Conservation (phyloP, 208 protist species). For the Paratrypanosoma confusum region DNA sequence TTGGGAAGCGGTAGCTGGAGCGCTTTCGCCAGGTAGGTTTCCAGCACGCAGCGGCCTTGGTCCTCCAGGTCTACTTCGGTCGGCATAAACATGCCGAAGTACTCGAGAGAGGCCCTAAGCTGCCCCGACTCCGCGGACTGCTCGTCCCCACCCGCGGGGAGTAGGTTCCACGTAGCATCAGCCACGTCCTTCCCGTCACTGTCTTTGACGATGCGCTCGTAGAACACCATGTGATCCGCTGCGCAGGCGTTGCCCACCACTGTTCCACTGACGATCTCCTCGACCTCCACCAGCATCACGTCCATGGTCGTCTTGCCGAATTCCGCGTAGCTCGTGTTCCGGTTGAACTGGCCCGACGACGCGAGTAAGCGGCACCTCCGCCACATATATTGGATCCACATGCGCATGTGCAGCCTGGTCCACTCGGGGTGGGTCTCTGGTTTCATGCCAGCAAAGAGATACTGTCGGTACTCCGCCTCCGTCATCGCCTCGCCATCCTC, state of each 20-base stretch:
- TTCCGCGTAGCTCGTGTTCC: not conserved
- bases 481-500: not conserved
- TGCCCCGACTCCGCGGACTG: too few relatives aligned
- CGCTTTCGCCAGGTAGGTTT: slow-evolving; percentile 1
- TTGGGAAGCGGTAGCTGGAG: too few relatives aligned
- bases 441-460: not conserved
- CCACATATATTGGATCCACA: slow-evolving; percentile 1
- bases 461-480: not conserved
- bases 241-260: not conserved
- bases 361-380: not conserved
- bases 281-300: slow-evolving; percentile 1
- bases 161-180: too few relatives aligned
- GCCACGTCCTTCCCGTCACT: not conserved
- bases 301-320: slow-evolving; percentile 1
- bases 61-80: not conserved
- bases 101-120: too few relatives aligned
- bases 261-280: not conserved
- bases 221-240: not conserved
- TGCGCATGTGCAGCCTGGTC: not conserved
- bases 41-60: not conserved
- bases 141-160: too few relatives aligned
- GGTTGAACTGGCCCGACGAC: not conserved
- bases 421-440: not conserved
- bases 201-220: not conserved
- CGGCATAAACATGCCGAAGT: not conserved